Percentiles rank a stretch among this genome's conserved stretches.
These are phyloP conservation scores for Sodiomyces alkalinus DNA, from an alignment of 2,329 filamentous ascomycete species.

Conservation along the genomic window DNA sequence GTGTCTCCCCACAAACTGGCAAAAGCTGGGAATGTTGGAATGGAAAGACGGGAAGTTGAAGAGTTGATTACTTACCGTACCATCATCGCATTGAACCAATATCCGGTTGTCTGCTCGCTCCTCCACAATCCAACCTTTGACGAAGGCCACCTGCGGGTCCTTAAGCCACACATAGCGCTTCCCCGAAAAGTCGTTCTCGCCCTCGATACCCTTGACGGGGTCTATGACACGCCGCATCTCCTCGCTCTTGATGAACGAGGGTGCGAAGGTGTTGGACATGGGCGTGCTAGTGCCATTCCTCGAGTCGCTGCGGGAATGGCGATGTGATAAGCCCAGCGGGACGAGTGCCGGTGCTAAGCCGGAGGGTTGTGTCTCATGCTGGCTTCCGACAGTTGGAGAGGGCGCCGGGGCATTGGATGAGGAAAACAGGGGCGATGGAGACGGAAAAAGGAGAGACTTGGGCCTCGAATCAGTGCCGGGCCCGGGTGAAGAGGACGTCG, in stretches of 20 bases:
- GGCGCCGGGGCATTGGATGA: constrained; percentile 21
- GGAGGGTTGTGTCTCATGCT: constrained; percentile 38
- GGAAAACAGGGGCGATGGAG: constrained; percentile 36
- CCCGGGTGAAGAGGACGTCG: constrained; percentile 49
- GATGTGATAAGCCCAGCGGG: constrained; percentile 16
- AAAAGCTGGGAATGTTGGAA: not conserved
- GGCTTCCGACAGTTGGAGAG: constrained; percentile 49
- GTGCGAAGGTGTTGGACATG: constrained; percentile 74
- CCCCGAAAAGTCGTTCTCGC: constrained; percentile 96
- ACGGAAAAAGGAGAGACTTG: constrained; percentile 59
- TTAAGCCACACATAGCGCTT: constrained; percentile 97
- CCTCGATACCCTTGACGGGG: constrained; percentile 62
- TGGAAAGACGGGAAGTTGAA: too few relatives aligned
- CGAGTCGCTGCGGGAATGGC: constrained; percentile 42
- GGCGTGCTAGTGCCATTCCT: constrained; percentile 45
- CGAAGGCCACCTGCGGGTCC: constrained; percentile 74
- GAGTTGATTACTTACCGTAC: constrained; percentile 52
- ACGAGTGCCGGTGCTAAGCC: constrained; percentile 22
- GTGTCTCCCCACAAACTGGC: not conserved
- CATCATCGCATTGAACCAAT: constrained; percentile 86
- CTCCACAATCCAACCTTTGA: constrained; percentile 83
- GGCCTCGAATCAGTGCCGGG: constrained; percentile 45
- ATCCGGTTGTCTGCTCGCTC: constrained; percentile 56
- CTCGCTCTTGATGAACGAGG: constrained; percentile 86
- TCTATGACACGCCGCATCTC: constrained; percentile 47